These are phyloP conservation scores for Alliaria petiolata DNA, from an alignment of 345 rosid genomes.

Conservation along the genomic window DNA sequence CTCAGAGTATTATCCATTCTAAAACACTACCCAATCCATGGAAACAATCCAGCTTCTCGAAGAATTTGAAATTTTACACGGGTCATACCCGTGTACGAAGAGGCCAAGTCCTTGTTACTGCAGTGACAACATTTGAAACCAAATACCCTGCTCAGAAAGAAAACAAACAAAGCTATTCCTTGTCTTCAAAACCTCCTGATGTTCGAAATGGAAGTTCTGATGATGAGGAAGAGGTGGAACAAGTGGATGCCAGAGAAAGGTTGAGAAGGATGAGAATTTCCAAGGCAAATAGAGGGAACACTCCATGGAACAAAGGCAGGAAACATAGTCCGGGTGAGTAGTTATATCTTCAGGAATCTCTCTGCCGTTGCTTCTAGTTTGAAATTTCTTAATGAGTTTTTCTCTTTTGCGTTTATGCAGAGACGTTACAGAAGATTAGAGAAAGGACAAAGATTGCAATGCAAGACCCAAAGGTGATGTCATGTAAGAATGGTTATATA, in stretches of 20 bases:
- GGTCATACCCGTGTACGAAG: constrained; percentile 29
- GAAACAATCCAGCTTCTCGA: constrained; percentile 39
- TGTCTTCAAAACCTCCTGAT: constrained; percentile 24
- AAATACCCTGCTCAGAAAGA: constrained; percentile 22
- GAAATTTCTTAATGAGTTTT: not conserved
- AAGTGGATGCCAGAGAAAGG: constrained; percentile 58
- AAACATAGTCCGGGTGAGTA: constrained; percentile 88
- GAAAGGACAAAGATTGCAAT: constrained; percentile 91
- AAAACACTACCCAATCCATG: constrained; percentile 48
- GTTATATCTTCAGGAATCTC: too few relatives aligned
- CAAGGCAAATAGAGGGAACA: constrained; percentile 84
- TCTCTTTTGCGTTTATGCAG: constrained; percentile 38
- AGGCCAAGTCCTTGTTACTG: constrained; percentile 26
- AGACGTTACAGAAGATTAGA: constrained; percentile 72
- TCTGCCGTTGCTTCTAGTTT: not conserved
- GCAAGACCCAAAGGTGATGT: constrained; percentile 99
- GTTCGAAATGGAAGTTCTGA: constrained; percentile 3
- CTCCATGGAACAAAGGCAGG: constrained; percentile 98
- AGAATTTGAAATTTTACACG: constrained; percentile 20
- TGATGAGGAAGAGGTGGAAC: constrained; percentile 34
- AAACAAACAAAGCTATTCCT: constrained; percentile 20
- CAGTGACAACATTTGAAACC: constrained; percentile 40
- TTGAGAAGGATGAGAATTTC: constrained; percentile 84
- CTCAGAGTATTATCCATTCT: constrained; percentile 38
- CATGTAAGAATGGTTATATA: constrained; percentile 67